Evolutionary conservation across 208 protist genomes (phyloP), one percentile per base, ranked within the genome.

Genomic region (Herpetomonas samuelpessoai): DNA sequence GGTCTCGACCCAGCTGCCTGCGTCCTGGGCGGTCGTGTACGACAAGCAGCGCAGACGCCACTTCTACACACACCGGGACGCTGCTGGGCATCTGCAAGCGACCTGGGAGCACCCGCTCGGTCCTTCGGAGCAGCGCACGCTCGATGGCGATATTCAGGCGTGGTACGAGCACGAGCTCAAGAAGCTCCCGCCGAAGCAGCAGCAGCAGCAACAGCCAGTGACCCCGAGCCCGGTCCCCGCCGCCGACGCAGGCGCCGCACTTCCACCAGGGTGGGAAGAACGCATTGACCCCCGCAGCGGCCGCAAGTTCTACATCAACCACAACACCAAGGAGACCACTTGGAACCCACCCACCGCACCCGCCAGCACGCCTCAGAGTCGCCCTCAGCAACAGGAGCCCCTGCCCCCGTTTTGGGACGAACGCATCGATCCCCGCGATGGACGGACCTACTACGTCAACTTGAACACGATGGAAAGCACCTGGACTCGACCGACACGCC

Each of bases 381-480:
- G 55, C 1, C 39, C 63, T 10, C 46, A 45, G 0, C 54, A 26
- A 24, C 47, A 49, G 7, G 28, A 49, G 28, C 19, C 16, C 26
- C 41, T 68, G 30, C 58, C 63, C 9, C 22, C 10, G 2, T 26
- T 26, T 27, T 87, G 79, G 77, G 79, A 82, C 58, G 53, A 66
- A 22, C 62, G 59, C 28, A 64, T 86, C 3, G 79, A 91, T 54
- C 72, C 76, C 16, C 58, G 66, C 19, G 77, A 38, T 0, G 79
- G 79, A 1, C 68, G 77, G 21, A 77, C 61, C 29, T 93, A 85
- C 57, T 93, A 93, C 50, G 68, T 93, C 6, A 88, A 93, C 67
- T 81, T 88, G 69, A 65, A 66, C 48, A 88, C 81, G 28, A 69
- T 67, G 19, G 66, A 78, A 49, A 92, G 81, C 6, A 74, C 86